phyloP scores from a whole-genome alignment of 139 green algal genomes.

The Ostreobium quekettii region DNA sequence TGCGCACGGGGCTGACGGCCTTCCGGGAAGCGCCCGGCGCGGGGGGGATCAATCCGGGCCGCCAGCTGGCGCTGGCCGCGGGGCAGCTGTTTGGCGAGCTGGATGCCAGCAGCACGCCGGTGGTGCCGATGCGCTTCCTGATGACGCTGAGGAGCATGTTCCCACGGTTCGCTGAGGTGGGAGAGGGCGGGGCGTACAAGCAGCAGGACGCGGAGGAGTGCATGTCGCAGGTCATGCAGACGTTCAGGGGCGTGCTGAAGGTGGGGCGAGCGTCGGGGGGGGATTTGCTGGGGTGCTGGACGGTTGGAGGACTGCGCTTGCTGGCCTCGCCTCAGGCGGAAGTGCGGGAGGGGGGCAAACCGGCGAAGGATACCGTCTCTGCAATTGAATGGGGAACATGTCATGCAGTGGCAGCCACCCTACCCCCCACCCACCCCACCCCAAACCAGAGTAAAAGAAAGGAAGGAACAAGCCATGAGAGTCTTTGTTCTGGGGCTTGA shows the following conservation, averaged over 20 bases:
- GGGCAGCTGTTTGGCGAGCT: constrained; percentile 74
- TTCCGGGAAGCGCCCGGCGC: background rate
- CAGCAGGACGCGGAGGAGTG: constrained; percentile 99
- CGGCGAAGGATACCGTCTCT: too few species aligned
- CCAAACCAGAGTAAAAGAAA: too few species aligned
- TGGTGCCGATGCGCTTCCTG: constrained; percentile 76
- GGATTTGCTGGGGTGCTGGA: too few species aligned
- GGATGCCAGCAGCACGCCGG: constrained; percentile 41
- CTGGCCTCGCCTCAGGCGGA: too few species aligned
- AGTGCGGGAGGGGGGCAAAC: too few species aligned
- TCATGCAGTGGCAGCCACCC: too few species aligned
- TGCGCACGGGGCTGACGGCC: constrained; percentile 36
- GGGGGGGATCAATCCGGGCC: constrained; percentile 14
- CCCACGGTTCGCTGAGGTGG: constrained; percentile 87
- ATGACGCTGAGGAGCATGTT: constrained; percentile 67
- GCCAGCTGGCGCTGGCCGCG: constrained; percentile 46
- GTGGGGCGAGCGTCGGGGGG: too few species aligned
- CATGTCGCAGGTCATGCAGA: constrained; percentile 79
- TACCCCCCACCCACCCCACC: too few species aligned
- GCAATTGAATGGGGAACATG: too few species aligned
- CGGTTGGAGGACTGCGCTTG: too few species aligned
- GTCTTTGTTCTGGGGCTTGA: too few species aligned
- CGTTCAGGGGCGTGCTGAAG: constrained; percentile 61
- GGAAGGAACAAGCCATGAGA: too few species aligned
- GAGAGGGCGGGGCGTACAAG: constrained; percentile 56